Base-by-base conservation (phyloP, 2,329 filamentous ascomycete species). In the Trichoderma sp. region DNA sequence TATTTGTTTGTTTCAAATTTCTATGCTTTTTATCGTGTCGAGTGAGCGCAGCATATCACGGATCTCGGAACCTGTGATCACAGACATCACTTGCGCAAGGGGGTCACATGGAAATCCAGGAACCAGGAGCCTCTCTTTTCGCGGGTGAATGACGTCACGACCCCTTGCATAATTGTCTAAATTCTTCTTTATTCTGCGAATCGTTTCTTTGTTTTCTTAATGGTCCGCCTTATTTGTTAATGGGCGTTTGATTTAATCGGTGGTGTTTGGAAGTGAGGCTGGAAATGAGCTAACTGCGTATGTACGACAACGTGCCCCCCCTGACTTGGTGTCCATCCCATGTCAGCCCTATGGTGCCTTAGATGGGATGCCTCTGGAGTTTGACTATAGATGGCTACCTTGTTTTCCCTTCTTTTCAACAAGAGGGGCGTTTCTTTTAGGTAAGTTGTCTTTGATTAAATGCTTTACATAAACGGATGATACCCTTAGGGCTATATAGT, bases 11-110 rank as follows among this genome's bases (percentile, higher is more conserved):
- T 69, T 62, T 62, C 66, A 69, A 20, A 47, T 68, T n/a, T 13
- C 39, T 36, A 43, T 59, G 12, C 30, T 30, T 67, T 57, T 43
- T 7, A 11, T 59, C 6, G 34, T 30, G 57, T 69, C 66, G 55
- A 69, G 17, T 62, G 66, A 69, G 57, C 66, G 66, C 39, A 57
- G 15, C n/a, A 11, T 20, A 62, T 69, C 66, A 69, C 66, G 66
- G 66, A 23, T 69, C 66, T 36, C 55, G 55, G 66, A 69, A 69
- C 66, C 15, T 69, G 66, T 69, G 66, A 69, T 69, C 66, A 69
- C 36, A 13, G 57, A 23, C 36, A 69, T 69, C 66, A 69, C 20
- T 58, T 30, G 66, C 28, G 9, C 28, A 26, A n/a, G 34, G 7
- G 57, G 57, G 66, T 69, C 66, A 69, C 66, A 62, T 61, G 66